A percentile compares a stretch with the other conserved stretches of the same genome.
phyloP scores from a whole-genome alignment of 345 rosid species.

The Pseudoturritis turrita region DNA sequence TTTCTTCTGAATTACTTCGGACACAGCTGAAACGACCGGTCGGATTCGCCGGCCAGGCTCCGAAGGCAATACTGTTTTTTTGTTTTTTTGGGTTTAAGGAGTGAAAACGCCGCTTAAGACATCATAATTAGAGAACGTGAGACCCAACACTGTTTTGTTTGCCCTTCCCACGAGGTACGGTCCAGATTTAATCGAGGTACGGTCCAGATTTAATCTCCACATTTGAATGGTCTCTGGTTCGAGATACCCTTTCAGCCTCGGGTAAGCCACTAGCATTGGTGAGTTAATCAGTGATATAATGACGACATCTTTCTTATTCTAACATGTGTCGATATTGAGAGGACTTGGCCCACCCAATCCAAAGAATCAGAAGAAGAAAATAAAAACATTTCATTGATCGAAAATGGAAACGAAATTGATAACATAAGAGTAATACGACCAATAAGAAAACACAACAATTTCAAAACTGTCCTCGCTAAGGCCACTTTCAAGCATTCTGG shows the following conservation, averaged over 20 bases:
- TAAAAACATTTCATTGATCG: constrained; percentile 3
- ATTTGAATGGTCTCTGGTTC: background rate
- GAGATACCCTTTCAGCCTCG: constrained; percentile 24
- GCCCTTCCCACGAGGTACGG: constrained; percentile 26
- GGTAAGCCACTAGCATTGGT: background rate
- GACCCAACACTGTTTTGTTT: constrained; percentile 1
- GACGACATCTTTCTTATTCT: constrained; percentile 14
- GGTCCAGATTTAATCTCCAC: constrained; percentile 23
- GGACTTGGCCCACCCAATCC: constrained; percentile 9
- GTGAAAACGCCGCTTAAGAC: constrained; percentile 17
- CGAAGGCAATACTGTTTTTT: background rate
- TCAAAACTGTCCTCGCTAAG: constrained; percentile 10
- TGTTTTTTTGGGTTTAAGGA: background rate
- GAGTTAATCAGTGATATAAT: constrained; percentile 11
- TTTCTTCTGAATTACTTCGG: background rate
- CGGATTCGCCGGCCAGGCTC: constrained; percentile 24
- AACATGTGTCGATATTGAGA: background rate
- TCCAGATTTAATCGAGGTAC: constrained; percentile 28
- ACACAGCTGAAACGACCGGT: constrained; percentile 18
- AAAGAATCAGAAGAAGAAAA: background rate
- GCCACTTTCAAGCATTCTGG: constrained; percentile 51
- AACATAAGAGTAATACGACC: constrained; percentile 10
- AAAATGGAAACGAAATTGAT: background rate
- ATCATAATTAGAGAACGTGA: constrained; percentile 17
- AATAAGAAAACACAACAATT: background rate